These are phyloP conservation scores for Quercus mongolica DNA, from an alignment of 306 rosid genomes.

Conservation along the genomic window DNA sequence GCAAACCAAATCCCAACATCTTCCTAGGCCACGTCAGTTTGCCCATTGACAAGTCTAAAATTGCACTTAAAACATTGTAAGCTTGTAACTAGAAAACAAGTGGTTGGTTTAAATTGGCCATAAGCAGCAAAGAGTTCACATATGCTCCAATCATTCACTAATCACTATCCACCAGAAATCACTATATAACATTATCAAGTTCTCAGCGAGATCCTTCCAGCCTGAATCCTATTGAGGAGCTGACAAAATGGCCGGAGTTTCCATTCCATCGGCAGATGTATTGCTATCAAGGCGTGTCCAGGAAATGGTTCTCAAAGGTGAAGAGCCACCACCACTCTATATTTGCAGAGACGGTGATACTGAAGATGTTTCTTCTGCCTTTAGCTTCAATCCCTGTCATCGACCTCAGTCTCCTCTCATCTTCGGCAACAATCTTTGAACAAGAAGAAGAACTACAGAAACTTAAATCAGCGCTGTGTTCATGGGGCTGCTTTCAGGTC, in stretches of 20 bases:
- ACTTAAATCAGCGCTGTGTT: constrained; percentile 29
- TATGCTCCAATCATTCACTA: background rate
- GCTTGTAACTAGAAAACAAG: no score
- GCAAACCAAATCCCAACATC: no score
- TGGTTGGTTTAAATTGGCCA: background rate
- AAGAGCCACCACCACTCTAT: constrained; percentile 35
- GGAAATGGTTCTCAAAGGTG: constrained; percentile 32
- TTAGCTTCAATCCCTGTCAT: constrained; percentile 19
- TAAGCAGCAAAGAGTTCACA: background rate
- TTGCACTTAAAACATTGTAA: no score
- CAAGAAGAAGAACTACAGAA: constrained; percentile 24
- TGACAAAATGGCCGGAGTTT: background rate
- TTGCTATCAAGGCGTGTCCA: constrained; percentile 36
- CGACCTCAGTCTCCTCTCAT: constrained; percentile 20
- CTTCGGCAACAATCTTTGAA: constrained; percentile 1
- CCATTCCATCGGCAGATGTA: background rate
- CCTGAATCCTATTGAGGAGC: background rate
- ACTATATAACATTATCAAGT: background rate
- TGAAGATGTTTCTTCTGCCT: constrained; percentile 7
- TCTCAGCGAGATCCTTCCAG: background rate
- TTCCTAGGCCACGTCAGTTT: no score
- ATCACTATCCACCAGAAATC: background rate
- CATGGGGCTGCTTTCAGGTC: constrained; percentile 49
- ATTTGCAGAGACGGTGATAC: constrained; percentile 24
- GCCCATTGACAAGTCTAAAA: no score